These are phyloP conservation scores for Endothia cerciana DNA, from an alignment of 2,329 filamentous ascomycete species.

Conservation along the genomic window DNA sequence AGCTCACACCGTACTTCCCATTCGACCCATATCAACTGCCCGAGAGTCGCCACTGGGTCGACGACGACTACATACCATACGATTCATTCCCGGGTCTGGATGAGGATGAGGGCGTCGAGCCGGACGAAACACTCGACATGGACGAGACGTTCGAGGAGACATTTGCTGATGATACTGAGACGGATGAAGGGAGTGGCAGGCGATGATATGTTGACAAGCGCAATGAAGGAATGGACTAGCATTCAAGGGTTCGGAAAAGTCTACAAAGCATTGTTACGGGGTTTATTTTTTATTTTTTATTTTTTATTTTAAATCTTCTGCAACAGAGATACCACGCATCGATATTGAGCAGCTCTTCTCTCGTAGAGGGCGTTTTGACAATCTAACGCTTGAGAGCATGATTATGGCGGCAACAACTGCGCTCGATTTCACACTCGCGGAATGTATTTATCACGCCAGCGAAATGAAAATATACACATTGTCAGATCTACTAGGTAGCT, in stretches of 20 bases:
- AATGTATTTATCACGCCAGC: background rate
- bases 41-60: constrained; percentile 84
- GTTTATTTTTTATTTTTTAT: constrained; percentile 2
- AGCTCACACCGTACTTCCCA: constrained; percentile 93
- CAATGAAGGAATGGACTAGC: background rate
- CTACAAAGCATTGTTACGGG: constrained; percentile 26
- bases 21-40: constrained; percentile 96
- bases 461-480: background rate
- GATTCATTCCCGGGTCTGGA: constrained; percentile 71
- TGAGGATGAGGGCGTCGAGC: constrained; percentile 58
- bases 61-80: constrained; percentile 83
- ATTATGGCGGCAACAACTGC: background rate
- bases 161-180: constrained; percentile 40
- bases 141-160: constrained; percentile 38
- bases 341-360: constrained; percentile 16
- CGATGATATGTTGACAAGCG: background rate
- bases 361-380: constrained; percentile 25
- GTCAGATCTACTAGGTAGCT: background rate
- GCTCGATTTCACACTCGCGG: background rate
- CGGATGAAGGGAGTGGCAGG: constrained; percentile 33
- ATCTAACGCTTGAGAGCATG: constrained; percentile 10
- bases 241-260: background rate
- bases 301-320: constrained; percentile 9
- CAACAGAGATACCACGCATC: constrained; percentile 28
- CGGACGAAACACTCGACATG: constrained; percentile 52